Base-by-base conservation (phyloP, 257 asterid genomes). In the Mitragyna speciosa region DNA sequence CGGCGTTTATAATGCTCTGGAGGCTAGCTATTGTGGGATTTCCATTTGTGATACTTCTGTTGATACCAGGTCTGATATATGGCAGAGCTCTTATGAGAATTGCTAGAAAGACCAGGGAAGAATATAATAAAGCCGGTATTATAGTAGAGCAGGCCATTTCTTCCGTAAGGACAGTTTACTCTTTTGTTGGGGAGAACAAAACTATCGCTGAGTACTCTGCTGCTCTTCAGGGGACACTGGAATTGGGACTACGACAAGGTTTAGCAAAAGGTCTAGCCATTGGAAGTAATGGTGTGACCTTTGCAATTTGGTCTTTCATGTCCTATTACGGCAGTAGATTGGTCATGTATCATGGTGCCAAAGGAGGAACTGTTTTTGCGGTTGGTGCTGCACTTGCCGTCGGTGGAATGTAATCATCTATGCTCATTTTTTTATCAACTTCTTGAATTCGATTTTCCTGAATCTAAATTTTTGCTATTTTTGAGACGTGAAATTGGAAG, bases 241-340 rank as follows among this genome's bases (percentile, higher is more conserved):
- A 87, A 47, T 80, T 93, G 72, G 98, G 99, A 15, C 63, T 89
- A 17, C 79, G 84, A 65, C 99, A 95, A 82, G 99, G 99, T 22
- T 88, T 93, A 14, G 94, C 96, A 9, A 95, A 95, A 85, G 99
- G 99, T 11, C 80, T 95, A 79, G 97, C 98, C 8, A 87, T 95
- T 36, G 99, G 99, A 0, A 95, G 99, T 31, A 95, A 89, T 24
- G 92, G 97, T 2, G 77, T 95, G 0, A 91, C 88, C 33, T 95
- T 90, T 72, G 96, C 98, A 2, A 92, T 95, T 39, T 95, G 99
- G 98, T 77, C 97, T 0, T 92, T 92, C 82, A 82, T 93, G 90
- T 81, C 98, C 16, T 95, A 89, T 64, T 95, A 95, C 30, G 98
- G 97, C 5, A 92, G 99, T 78, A 79, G 93, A 63, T 30, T 95